Evolutionary conservation across 768 basidiomycete genomes (phyloP).

Genomic region (Pleurotus cornucopiae): DNA sequence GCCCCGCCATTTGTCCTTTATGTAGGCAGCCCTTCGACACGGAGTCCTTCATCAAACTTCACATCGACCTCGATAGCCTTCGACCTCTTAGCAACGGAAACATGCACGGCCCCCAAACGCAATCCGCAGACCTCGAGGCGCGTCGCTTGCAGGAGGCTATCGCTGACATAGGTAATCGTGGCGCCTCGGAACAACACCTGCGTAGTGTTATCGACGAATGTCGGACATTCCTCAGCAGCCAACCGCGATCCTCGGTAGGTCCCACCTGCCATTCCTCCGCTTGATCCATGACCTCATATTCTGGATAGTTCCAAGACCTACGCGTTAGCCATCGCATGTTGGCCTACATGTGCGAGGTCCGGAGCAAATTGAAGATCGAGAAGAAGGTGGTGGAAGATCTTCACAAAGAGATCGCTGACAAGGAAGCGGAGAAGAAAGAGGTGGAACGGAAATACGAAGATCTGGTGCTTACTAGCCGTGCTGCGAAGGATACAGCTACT

Average conservation of each 20-base stretch:
- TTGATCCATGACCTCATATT: constrained; percentile 10
- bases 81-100: constrained; percentile 11
- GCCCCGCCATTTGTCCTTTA: constrained; percentile 52
- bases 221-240: constrained; percentile 39
- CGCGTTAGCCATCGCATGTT: constrained; percentile 45
- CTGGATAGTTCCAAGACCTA: constrained; percentile 44
- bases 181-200: constrained; percentile 46
- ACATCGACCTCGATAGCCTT: constrained; percentile 48
- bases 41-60: constrained; percentile 47
- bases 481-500: constrained; percentile 49
- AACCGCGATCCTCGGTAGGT: constrained; percentile 44
- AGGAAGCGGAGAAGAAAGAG: constrained; percentile 30
- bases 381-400: constrained; percentile 24
- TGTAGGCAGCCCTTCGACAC: constrained; percentile 54
- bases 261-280: constrained; percentile 1
- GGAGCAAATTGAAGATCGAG: constrained; percentile 30
- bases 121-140: constrained; percentile 33
- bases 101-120: constrained; percentile 1
- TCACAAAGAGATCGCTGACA: constrained; percentile 27
- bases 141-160: constrained; percentile 52
- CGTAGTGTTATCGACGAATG: constrained; percentile 49
- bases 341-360: constrained; percentile 45
- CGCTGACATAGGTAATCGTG: constrained; percentile 48
- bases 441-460: constrained; percentile 35
- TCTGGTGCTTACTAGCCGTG: constrained; percentile 31